Conservation (phyloP, 2,329 filamentous ascomycete species). For the Penicillium sp. region DNA sequence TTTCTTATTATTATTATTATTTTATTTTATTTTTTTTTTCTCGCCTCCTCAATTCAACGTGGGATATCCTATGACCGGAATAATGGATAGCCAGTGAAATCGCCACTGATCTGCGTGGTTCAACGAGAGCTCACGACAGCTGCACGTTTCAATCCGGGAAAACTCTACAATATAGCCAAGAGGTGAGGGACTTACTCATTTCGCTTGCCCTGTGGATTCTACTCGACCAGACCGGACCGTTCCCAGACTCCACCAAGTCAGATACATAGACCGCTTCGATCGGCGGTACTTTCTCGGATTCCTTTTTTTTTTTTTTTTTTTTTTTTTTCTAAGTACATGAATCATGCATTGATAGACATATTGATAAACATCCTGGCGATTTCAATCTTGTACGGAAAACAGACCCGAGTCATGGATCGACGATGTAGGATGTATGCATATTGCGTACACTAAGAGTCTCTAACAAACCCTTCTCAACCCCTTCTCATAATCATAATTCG, state of each 20-base stretch:
- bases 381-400: background rate
- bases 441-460: background rate
- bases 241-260: constrained; percentile 17
- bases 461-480: background rate
- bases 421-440: background rate
- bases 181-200: background rate
- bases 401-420: background rate
- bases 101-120: background rate
- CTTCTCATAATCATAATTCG: constrained; percentile 2
- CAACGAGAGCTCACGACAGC: background rate
- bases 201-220: background rate
- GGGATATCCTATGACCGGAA: background rate
- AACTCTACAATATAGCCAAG: background rate
- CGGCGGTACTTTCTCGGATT: constrained; percentile 9
- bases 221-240: constrained; percentile 20
- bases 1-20: too few relatives aligned
- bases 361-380: background rate
- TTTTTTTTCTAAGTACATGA: background rate
- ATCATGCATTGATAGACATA: background rate
- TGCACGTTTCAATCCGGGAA: background rate
- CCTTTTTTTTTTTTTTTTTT: background rate
- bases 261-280: constrained; percentile 21
- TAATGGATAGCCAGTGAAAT: background rate
- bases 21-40: too few relatives aligned
- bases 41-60: background rate